A percentile compares a stretch with the other conserved stretches of the same genome.
Conservation (phyloP, 202 grass and related monocot species). For the Schoenoplectus triqueter region DNA sequence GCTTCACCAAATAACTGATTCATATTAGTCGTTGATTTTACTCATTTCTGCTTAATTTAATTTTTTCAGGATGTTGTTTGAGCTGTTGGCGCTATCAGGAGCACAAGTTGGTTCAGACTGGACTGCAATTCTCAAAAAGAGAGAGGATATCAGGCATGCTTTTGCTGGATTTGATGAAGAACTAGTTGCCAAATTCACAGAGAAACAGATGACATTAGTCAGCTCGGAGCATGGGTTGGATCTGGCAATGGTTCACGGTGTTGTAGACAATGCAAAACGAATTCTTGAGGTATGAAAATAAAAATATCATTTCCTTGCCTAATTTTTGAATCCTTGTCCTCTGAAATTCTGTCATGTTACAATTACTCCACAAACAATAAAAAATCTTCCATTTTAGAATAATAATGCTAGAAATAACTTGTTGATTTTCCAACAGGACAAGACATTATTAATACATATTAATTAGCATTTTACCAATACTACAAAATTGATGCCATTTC, state of each 20-base stretch:
- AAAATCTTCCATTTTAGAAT: not conserved
- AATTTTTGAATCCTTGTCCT: not conserved
- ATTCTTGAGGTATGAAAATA: constrained; percentile 66
- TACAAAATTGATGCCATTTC: too few relatives aligned
- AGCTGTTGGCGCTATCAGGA: constrained; percentile 77
- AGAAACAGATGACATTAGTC: constrained; percentile 76
- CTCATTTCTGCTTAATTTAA: constrained; percentile 26
- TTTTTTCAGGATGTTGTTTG: constrained; percentile 77
- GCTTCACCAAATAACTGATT: not conserved
- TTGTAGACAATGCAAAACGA: constrained; percentile 71
- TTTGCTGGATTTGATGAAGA: constrained; percentile 81
- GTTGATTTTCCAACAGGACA: not conserved
- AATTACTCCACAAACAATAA: not conserved
- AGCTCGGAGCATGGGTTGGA: constrained; percentile 60
- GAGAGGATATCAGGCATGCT: constrained; percentile 70
- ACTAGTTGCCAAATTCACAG: constrained; percentile 70
- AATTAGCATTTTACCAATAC: not conserved
- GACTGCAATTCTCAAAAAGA: constrained; percentile 87
- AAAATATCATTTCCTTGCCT: not conserved
- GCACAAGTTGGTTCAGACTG: constrained; percentile 90
- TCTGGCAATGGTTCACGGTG: constrained; percentile 65
- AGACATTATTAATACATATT: not conserved
- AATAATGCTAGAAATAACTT: not conserved
- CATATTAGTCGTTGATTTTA: not conserved
- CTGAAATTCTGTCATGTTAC: not conserved